Percentiles rank a stretch among this genome's conserved stretches.
These are phyloP conservation scores for Penicillium sp. DNA, from an alignment of 2,329 filamentous ascomycete genomes.

Conservation along the genomic window DNA sequence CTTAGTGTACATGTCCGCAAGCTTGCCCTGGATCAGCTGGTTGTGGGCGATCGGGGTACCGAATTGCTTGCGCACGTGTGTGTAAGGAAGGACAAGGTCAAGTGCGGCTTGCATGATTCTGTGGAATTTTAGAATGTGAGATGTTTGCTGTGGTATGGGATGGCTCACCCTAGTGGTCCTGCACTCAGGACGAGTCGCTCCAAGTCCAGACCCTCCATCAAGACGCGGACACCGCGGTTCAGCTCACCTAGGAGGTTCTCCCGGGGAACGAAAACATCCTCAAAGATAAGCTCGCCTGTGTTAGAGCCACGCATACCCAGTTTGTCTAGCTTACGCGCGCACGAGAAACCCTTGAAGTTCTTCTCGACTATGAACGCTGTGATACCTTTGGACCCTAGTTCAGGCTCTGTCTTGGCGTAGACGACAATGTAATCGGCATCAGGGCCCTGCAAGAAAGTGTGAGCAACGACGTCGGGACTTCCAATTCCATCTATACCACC, in stretches of 20 bases:
- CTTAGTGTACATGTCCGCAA: slow-evolving; percentile 98
- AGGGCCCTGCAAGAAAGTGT: slow-evolving; percentile 55
- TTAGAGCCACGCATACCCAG: slow-evolving; percentile 97
- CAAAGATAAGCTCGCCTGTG: slow-evolving; percentile 90
- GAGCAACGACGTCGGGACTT: neutral
- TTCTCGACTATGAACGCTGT: slow-evolving; percentile 88
- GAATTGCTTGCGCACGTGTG: slow-evolving; percentile 87
- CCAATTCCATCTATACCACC: neutral
- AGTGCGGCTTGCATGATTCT: slow-evolving; percentile 87
- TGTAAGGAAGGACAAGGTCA: slow-evolving; percentile 83
- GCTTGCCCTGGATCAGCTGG: slow-evolving; percentile 87
- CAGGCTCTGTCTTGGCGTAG: slow-evolving; percentile 91
- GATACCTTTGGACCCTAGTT: slow-evolving; percentile 81
- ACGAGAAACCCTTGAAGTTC: slow-evolving; percentile 71
- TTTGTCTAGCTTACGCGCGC: slow-evolving; percentile 90
- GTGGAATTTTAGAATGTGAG: slow-evolving; percentile 12
- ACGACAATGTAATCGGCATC: slow-evolving; percentile 91
- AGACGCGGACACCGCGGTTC: slow-evolving; percentile 79
- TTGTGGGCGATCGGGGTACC: slow-evolving; percentile 82
- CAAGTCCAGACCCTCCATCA: slow-evolving; percentile 95
- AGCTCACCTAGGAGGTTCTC: slow-evolving; percentile 78
- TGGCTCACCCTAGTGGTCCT: slow-evolving; percentile 70
- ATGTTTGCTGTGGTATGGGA: neutral
- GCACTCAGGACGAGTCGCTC: slow-evolving; percentile 89
- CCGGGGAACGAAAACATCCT: slow-evolving; percentile 81